Conservation (phyloP, 306 rosid genomes). For the Carpinus viminea region DNA sequence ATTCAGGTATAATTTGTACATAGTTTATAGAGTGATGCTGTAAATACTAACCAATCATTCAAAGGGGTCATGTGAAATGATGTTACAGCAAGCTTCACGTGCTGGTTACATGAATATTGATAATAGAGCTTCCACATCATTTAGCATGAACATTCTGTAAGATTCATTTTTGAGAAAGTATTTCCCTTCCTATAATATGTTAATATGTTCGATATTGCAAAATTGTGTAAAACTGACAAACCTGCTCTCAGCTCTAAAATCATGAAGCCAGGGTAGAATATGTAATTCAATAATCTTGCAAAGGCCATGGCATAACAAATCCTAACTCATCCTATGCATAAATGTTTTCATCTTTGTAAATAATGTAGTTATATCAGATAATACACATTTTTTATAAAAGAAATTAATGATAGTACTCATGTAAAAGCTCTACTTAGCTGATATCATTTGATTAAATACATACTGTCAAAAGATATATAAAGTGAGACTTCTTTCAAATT, state of each 20-base stretch:
- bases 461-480: slow-evolving; percentile 12
- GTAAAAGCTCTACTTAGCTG: neutral
- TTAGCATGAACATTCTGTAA: neutral
- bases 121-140: neutral
- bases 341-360: neutral
- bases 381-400: neutral
- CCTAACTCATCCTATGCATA: neutral
- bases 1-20: neutral
- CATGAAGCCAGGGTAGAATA: neutral
- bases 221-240: neutral
- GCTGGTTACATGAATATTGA: neutral
- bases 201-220: neutral
- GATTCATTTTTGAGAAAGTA: neutral
- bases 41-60: neutral
- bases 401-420: neutral
- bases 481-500: neutral
- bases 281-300: neutral
- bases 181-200: neutral
- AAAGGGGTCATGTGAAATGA: neutral
- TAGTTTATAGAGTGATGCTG: neutral
- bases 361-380: neutral
- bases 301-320: neutral
- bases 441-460: neutral
- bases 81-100: neutral
- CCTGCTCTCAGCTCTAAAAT: neutral